Evolutionary conservation across 305 asterid species (phyloP).

Genomic region (Stenogyne calaminthoides): DNA sequence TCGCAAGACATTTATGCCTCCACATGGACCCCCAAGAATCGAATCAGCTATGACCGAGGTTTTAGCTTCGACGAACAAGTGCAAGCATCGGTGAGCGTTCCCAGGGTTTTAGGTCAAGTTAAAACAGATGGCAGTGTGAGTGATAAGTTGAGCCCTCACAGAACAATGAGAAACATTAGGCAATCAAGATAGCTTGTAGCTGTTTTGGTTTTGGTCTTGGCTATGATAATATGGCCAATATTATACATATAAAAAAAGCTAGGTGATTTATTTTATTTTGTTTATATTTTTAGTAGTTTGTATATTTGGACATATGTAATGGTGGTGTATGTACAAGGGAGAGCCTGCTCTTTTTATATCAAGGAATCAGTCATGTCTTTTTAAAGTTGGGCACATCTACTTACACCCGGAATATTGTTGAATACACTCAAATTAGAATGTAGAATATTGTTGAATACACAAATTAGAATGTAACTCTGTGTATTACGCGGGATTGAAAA

Average conservation of each 20-base stretch:
- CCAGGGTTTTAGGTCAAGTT: conserved; percentile 21
- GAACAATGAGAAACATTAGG: conserved; percentile 28
- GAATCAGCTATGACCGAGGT: conserved; percentile 72
- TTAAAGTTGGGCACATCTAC: too few species aligned
- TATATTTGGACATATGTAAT: background rate
- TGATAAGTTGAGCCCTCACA: conserved; percentile 32
- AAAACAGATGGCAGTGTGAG: background rate
- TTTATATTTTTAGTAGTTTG: background rate
- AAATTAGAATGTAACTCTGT: too few species aligned
- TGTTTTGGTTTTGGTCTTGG: too few species aligned
- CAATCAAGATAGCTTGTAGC: conserved; percentile 22
- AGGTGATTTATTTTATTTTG: background rate
- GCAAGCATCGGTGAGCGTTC: conserved; percentile 34
- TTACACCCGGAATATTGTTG: too few species aligned
- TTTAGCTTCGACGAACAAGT: conserved; percentile 51
- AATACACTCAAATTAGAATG: too few species aligned
- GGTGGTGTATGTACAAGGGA: background rate
- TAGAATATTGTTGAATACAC: too few species aligned
- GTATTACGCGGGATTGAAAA: too few species aligned
- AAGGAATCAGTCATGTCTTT: too few species aligned
- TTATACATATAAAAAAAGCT: background rate
- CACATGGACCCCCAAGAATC: conserved; percentile 47
- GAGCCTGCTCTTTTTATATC: background rate
- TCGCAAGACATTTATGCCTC: conserved; percentile 59
- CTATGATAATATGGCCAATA: too few species aligned